Evolutionary conservation across 176 grass and related monocot species (phyloP).

Genomic region (Oryza glumipatula): DNA sequence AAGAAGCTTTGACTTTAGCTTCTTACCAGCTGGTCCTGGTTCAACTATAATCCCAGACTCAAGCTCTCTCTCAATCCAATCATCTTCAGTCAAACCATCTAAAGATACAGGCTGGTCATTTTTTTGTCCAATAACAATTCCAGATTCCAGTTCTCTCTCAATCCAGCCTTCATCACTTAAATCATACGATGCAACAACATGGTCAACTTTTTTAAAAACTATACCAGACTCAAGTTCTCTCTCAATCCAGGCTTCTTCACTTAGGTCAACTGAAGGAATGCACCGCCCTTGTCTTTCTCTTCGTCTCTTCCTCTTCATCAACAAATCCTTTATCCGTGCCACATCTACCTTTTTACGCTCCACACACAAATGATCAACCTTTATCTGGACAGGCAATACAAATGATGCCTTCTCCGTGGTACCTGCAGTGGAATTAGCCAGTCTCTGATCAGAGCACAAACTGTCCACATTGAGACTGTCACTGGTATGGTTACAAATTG

Average conservation of each 20-base stretch:
- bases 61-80: constrained; percentile 69
- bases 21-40: constrained; percentile 38
- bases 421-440: constrained; percentile 9
- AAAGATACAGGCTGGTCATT: constrained; percentile 20
- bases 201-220: constrained; percentile 3
- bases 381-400: constrained; percentile 1
- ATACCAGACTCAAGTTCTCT: constrained; percentile 51
- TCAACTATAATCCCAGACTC: constrained; percentile 62
- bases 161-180: constrained; percentile 42
- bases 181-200: constrained; percentile 14
- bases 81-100: constrained; percentile 51
- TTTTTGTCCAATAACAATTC: constrained; percentile 41
- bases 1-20: constrained; percentile 34
- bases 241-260: constrained; percentile 55
- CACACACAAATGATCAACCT: constrained; percentile 27
- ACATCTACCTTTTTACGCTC: constrained; percentile 43
- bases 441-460: constrained; percentile 30
- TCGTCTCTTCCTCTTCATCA: constrained; percentile 45
- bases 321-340: constrained; percentile 34
- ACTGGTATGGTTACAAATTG: background rate
- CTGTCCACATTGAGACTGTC: constrained; percentile 19
- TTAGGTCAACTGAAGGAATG: constrained; percentile 34
- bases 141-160: constrained; percentile 44
- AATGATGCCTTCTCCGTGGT: constrained; percentile 11
- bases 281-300: constrained; percentile 19